A percentile compares a stretch with the other conserved stretches of the same genome.
Conservation (phyloP, 169 alveolate genomes). For the Miamiensis avidus region DNA sequence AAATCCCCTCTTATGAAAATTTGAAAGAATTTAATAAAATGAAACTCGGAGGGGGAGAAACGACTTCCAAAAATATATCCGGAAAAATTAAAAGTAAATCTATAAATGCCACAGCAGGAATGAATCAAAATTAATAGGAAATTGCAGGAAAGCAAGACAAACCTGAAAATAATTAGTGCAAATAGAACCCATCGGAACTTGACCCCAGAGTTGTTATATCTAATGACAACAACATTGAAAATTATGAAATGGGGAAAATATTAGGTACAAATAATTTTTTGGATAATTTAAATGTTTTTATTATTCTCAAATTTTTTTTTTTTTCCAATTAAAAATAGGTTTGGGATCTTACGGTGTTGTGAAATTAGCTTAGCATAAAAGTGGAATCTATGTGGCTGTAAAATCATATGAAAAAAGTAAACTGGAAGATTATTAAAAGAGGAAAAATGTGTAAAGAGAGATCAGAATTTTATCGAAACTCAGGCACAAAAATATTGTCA, state of each 20-base stretch:
- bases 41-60: no score
- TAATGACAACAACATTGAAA: background rate
- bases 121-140: no score
- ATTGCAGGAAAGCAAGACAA: no score
- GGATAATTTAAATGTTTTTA: background rate
- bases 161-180: no score
- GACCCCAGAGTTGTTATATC: background rate
- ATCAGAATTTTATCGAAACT: slow-evolving; percentile 67
- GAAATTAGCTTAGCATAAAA: slow-evolving; percentile 22
- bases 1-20: no score
- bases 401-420: slow-evolving; percentile 80
- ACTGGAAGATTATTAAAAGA: slow-evolving; percentile 67
- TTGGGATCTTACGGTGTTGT: slow-evolving; percentile 49
- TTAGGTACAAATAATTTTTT: background rate
- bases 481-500: slow-evolving; percentile 66
- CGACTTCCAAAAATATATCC: no score
- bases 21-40: no score
- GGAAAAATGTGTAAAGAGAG: slow-evolving; percentile 74
- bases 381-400: slow-evolving; percentile 45
- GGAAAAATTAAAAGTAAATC: no score
- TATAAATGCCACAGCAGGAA: no score
- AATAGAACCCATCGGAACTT: background rate
- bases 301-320: background rate
- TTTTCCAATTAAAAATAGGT: slow-evolving; percentile 6
- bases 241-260: background rate